Conservation (phyloP, 2,329 filamentous ascomycete species). For the Ambrosiella xylebori region DNA sequence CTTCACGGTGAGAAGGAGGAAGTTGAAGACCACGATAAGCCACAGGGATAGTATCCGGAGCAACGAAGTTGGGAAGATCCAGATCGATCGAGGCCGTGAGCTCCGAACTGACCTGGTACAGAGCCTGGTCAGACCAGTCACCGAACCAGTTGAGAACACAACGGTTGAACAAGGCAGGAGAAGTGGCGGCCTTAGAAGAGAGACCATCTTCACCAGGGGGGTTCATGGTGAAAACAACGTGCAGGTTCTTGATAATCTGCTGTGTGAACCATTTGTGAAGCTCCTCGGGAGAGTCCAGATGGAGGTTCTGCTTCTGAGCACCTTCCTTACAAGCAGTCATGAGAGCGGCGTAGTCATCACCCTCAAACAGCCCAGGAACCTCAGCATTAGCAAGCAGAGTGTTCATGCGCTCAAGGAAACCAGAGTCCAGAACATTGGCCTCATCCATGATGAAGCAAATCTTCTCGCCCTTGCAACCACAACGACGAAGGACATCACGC, state of each 20-base stretch:
- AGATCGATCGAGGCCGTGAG: constrained; percentile 93
- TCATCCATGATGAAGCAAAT: constrained; percentile 99
- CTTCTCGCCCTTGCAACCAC: constrained; percentile 96
- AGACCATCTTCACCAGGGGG: constrained; percentile 76
- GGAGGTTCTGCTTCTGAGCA: constrained; percentile 82
- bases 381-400: constrained; percentile 97
- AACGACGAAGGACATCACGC: constrained; percentile 77
- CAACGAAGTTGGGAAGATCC: constrained; percentile 68
- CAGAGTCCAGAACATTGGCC: constrained; percentile 93
- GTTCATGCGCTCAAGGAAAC: constrained; percentile 98
- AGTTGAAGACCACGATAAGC: constrained; percentile 74
- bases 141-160: constrained; percentile 99
- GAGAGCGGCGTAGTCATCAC: constrained; percentile 93
- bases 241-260: constrained; percentile 96
- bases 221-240: constrained; percentile 99
- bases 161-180: constrained; percentile 95
- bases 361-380: constrained; percentile 94
- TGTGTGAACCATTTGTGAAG: constrained; percentile 99
- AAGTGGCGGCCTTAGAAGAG: constrained; percentile 90
- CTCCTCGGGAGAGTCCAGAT: constrained; percentile 94
- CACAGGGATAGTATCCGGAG: constrained; percentile 81
- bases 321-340: constrained; percentile 99
- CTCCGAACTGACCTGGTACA: constrained; percentile 94
- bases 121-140: constrained; percentile 96
- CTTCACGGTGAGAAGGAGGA: constrained; percentile 77